A percentile compares a stretch with the other conserved stretches of the same genome.
Evolutionary conservation across 2,329 filamentous ascomycete genomes (phyloP).

Genomic region (Alternaria postmessia): DNA sequence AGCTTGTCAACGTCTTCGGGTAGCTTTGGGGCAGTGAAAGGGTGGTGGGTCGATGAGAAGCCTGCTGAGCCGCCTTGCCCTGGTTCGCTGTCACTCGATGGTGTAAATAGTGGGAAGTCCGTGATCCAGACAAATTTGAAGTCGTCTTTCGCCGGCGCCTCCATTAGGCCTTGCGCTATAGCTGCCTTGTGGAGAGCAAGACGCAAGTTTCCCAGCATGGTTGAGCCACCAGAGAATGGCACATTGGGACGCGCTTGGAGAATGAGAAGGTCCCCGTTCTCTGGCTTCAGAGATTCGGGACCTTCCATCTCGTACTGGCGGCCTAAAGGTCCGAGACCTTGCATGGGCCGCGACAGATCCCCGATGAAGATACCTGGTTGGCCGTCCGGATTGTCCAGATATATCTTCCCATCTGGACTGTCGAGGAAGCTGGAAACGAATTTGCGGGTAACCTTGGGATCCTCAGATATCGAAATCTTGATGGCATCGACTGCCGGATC

Average conservation of each 20-base stretch:
- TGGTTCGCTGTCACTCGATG: conserved; percentile 68
- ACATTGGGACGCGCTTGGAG: conserved; percentile 77
- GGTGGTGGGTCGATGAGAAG: conserved; percentile 89
- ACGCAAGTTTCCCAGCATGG: conserved; percentile 74
- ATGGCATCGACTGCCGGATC: conserved; percentile 78
- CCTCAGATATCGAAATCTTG: conserved; percentile 67
- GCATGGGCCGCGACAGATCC: conserved; percentile 75
- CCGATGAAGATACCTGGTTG: conserved; percentile 80
- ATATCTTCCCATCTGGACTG: conserved; percentile 63
- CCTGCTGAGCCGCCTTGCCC: conserved; percentile 84
- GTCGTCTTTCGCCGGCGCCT: conserved; percentile 55
- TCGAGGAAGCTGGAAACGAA: conserved; percentile 78
- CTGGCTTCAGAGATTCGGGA: conserved; percentile 61
- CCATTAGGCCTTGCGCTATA: conserved; percentile 67
- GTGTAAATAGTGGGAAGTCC: conserved; percentile 92
- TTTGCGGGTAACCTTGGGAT: conserved; percentile 62
- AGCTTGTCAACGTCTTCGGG: conserved; percentile 77
- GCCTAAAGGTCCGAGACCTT: conserved; percentile 79
- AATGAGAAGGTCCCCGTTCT: conserved; percentile 77
- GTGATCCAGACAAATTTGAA: conserved; percentile 85
- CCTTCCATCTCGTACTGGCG: conserved; percentile 71
- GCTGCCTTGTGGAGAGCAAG: conserved; percentile 73
- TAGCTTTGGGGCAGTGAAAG: conserved; percentile 87
- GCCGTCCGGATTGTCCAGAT: conserved; percentile 76
- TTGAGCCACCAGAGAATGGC: conserved; percentile 76